phyloP scores from a whole-genome alignment of 2,329 filamentous ascomycete species.

The Fusarium praegraminearum region DNA sequence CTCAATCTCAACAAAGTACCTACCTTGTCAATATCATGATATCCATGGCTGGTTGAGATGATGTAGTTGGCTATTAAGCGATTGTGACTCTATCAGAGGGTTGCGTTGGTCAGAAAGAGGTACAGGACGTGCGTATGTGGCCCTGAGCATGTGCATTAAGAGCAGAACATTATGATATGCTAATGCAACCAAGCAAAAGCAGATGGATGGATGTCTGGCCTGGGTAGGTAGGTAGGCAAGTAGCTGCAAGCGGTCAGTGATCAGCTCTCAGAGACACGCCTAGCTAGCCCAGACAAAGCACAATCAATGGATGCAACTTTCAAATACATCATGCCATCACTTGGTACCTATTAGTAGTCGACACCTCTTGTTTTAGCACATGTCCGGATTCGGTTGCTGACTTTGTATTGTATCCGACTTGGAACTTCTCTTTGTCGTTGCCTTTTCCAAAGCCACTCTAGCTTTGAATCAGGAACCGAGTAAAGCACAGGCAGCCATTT shows the following conservation, averaged over 20 bases:
- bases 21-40: slow-evolving; percentile 1
- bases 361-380: slow-evolving; percentile 11
- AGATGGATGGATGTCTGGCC: background rate
- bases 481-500: slow-evolving; percentile 31
- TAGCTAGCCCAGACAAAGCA: slow-evolving; percentile 1
- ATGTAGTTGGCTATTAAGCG: slow-evolving; percentile 14
- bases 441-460: slow-evolving; percentile 27
- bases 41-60: background rate
- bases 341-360: slow-evolving; percentile 5
- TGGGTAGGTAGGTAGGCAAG: background rate
- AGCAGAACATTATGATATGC: slow-evolving; percentile 19
- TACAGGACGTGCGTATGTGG: slow-evolving; percentile 6
- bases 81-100: slow-evolving; percentile 4
- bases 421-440: slow-evolving; percentile 36
- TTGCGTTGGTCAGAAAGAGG: slow-evolving; percentile 2
- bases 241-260: slow-evolving; percentile 26
- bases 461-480: slow-evolving; percentile 30
- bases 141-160: slow-evolving; percentile 20
- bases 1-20: background rate
- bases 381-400: slow-evolving; percentile 35
- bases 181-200: slow-evolving; percentile 20
- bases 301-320: slow-evolving; percentile 10
- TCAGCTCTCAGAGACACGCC: slow-evolving; percentile 3
- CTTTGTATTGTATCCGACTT: slow-evolving; percentile 9
- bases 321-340: slow-evolving; percentile 18